Evolutionary conservation across 1,284 basidiomycete genomes (phyloP), one percentile per base, ranked within the genome.

Genomic region (Veloboletus limbatus): DNA sequence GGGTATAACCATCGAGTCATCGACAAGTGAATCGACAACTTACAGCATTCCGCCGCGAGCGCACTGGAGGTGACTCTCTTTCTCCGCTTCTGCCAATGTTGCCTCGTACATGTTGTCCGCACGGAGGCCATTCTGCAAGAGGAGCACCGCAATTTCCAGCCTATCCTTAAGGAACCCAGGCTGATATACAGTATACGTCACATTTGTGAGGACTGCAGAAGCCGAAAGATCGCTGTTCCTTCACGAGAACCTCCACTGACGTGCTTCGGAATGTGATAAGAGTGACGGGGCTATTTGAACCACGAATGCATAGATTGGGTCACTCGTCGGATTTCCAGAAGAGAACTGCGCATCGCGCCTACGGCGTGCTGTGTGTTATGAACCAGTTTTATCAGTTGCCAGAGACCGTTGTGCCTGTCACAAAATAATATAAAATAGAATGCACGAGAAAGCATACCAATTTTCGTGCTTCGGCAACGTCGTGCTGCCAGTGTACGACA

Each of bases 31-130:
- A 25, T 18, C 1, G 4, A 14, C 8, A 5, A 71, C 84, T 49
- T 56, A 90, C 88, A 91, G 59, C 34, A 91, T 89, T 11, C 88
- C 88, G 62, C 91, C 88, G 18, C 81, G 69, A n/a, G 69, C 68
- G 57, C 88, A 91, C 35, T 85, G 83, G 16, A 79, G 65, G 54
- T 85, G 74, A 46, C 76, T 80, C 64, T 86, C 84, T 49, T 78
- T 73, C 43, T 85, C 81, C 6, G 69, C 63, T 49, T 82, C 79
- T 3, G 71, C 69, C 33, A 90, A 63, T 9, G 79, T 82, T 6
- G 76, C 75, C 51, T 91, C 88, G 58, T 93, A 93, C 81, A 92
- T 91, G 50, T 94, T 69, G 66, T 94, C 92, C 0, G 90, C 85
- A 52, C 88, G 88, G 59, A 94, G 92, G 41, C 79, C 80, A 56